These are phyloP conservation scores for Juncus effusus DNA, from an alignment of 176 grass and related monocot genomes.

Conservation along the genomic window DNA sequence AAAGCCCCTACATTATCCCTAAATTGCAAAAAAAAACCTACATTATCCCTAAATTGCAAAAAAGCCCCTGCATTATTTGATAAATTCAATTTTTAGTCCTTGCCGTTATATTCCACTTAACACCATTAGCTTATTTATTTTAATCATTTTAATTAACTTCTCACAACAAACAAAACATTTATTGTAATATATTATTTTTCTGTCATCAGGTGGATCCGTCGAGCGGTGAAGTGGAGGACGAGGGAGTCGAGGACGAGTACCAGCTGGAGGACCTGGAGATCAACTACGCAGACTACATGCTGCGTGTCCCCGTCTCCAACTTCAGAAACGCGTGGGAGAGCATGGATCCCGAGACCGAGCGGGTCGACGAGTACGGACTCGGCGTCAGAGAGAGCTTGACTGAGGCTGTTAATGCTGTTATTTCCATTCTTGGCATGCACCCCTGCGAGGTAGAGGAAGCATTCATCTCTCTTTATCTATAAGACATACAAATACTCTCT, in stretches of 20 bases:
- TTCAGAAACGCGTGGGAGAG: conserved; percentile 98
- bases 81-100: no score
- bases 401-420: conserved; percentile 83
- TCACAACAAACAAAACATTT: no score
- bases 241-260: conserved; percentile 97
- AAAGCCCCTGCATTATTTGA: no score
- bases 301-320: conserved; percentile 85
- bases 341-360: conserved; percentile 76
- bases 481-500: no score
- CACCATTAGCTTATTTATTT: background rate
- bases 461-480: conserved; percentile 8
- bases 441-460: conserved; percentile 57
- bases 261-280: conserved; percentile 95
- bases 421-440: conserved; percentile 91
- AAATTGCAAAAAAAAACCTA: no score
- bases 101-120: conserved; percentile 6
- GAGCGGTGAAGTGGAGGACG: conserved; percentile 80
- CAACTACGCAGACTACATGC: conserved; percentile 81
- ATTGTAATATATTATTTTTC: no score
- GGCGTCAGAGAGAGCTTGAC: conserved; percentile 81
- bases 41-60: no score
- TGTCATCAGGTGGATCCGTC: conserved; percentile 68
- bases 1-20: no score
- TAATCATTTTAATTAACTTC: no score
- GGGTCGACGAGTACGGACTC: conserved; percentile 85